Conservation (phyloP, 139 green algal genomes). For the Coelastrella sp. region DNA sequence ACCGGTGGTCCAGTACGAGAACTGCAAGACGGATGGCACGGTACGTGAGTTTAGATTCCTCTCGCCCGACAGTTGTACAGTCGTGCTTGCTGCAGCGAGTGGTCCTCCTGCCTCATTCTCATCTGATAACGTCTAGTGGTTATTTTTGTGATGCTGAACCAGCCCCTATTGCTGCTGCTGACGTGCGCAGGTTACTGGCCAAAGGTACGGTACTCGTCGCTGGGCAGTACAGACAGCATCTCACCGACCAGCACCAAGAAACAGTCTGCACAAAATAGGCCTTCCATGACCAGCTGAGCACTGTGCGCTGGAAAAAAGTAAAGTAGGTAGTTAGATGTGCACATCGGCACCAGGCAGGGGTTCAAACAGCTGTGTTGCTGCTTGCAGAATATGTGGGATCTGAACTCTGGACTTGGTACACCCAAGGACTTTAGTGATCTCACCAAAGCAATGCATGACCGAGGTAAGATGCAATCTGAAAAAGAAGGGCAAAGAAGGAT, state of each 20-base stretch:
- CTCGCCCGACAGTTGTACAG: neutral
- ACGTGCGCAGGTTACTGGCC: slow-evolving; percentile 43
- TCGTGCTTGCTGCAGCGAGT: too few relatives aligned
- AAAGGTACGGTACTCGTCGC: slow-evolving; percentile 12
- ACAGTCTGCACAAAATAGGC: too few relatives aligned
- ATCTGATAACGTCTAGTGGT: too few relatives aligned
- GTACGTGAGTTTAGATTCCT: slow-evolving; percentile 27
- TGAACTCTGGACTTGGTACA: slow-evolving; percentile 43
- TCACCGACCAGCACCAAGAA: too few relatives aligned
- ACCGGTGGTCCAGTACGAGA: slow-evolving; percentile 35
- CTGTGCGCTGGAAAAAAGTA: too few relatives aligned
- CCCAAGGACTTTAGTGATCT: slow-evolving; percentile 26
- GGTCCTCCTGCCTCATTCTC: too few relatives aligned
- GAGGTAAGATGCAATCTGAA: too few relatives aligned
- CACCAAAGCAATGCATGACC: slow-evolving; percentile 28
- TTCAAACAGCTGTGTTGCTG: neutral
- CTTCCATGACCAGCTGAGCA: too few relatives aligned
- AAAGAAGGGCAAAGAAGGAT: too few relatives aligned
- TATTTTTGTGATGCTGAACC: too few relatives aligned
- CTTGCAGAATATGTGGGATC: slow-evolving; percentile 42
- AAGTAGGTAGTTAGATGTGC: too few relatives aligned
- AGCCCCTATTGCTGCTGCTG: neutral
- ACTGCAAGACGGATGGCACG: slow-evolving; percentile 42
- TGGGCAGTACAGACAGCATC: neutral
- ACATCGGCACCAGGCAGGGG: too few relatives aligned